Evolutionary conservation across 768 basidiomycete genomes (phyloP).

Genomic region (Phallus indusiatus): DNA sequence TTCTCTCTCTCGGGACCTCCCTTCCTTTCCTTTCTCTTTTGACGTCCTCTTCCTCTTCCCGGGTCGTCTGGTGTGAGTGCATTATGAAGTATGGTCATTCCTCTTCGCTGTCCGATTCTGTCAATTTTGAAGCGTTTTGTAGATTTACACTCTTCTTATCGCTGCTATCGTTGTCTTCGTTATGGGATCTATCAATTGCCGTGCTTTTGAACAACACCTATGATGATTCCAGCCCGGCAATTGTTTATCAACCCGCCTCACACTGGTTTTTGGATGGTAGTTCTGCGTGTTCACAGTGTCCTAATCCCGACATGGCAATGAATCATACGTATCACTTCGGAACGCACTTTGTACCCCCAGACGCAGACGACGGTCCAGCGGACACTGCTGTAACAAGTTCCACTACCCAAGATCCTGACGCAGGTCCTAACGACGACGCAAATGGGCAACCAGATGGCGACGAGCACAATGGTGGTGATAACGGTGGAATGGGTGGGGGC

Average conservation of each 20-base stretch:
- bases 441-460: slow-evolving; percentile 2
- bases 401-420: neutral
- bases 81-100: slow-evolving; percentile 1
- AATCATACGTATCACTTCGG: slow-evolving; percentile 30
- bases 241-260: slow-evolving; percentile 27
- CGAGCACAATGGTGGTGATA: slow-evolving; percentile 6
- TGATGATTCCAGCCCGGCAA: slow-evolving; percentile 28
- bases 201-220: slow-evolving; percentile 26
- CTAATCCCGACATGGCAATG: slow-evolving; percentile 20
- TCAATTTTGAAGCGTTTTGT: neutral
- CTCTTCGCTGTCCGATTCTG: neutral
- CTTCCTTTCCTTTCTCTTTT: neutral
- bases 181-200: slow-evolving; percentile 12
- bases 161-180: neutral
- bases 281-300: slow-evolving; percentile 21
- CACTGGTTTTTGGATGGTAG: slow-evolving; percentile 22
- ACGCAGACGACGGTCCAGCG: slow-evolving; percentile 1
- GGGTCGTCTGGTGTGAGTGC: slow-evolving; percentile 8
- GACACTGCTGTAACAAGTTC: neutral
- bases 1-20: neutral
- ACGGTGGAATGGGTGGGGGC: neutral
- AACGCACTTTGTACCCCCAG: slow-evolving; percentile 14
- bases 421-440: slow-evolving; percentile 1
- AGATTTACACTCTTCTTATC: slow-evolving; percentile 4
- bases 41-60: slow-evolving; percentile 8